These are phyloP conservation scores for Thuidium tamariscinum DNA, from an alignment of 225 moss, liverwort and hornwort genomes.

Conservation along the genomic window DNA sequence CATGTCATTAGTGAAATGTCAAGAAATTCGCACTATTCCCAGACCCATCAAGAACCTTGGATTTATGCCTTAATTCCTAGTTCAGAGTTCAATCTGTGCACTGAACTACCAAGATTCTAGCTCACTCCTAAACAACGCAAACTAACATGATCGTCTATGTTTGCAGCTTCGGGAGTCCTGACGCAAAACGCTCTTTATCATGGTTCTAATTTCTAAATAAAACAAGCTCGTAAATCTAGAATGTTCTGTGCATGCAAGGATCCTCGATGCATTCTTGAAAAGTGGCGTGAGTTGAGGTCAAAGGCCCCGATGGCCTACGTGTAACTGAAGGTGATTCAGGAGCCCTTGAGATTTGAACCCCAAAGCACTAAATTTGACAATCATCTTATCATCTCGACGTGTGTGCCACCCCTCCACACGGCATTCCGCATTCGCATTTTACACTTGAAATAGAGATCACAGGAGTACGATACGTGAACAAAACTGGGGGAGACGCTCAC, in stretches of 20 bases:
- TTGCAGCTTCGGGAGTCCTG: neutral
- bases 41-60: neutral
- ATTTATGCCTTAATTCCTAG: no score
- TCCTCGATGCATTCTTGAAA: neutral
- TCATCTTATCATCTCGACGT: neutral
- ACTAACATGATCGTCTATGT: neutral
- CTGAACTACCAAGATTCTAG: neutral
- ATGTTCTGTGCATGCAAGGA: neutral
- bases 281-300: neutral
- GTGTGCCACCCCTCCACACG: neutral
- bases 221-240: neutral
- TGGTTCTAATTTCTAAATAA: neutral
- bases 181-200: neutral
- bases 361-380: neutral
- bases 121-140: neutral
- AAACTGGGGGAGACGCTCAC: neutral
- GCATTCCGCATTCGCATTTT: no score
- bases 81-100: neutral
- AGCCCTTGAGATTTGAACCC: neutral
- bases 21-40: neutral
- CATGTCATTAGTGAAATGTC: neutral
- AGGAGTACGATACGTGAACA: neutral
- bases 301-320: neutral
- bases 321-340: neutral
- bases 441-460: neutral